A percentile compares a stretch with the other conserved stretches of the same genome.
These are phyloP conservation scores for Lepraria neglecta DNA, from an alignment of 495 filamentous ascomycete species.

Conservation along the genomic window DNA sequence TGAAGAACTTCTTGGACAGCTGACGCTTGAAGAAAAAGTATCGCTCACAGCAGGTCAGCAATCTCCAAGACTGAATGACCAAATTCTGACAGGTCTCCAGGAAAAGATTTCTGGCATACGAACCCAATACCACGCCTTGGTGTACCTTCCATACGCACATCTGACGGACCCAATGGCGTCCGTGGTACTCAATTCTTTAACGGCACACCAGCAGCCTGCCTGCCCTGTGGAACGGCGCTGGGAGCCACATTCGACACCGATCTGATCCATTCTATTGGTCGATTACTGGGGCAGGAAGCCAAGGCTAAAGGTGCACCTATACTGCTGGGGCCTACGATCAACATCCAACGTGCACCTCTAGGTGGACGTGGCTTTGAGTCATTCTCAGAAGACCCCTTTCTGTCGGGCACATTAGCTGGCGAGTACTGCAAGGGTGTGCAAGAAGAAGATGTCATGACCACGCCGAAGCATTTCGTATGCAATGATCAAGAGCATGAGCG, in stretches of 20 bases:
- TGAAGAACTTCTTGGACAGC: conserved; percentile 55
- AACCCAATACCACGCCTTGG: conserved; percentile 55
- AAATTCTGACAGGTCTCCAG: conserved; percentile 1
- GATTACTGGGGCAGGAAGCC: conserved; percentile 60
- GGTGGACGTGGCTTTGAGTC: conserved; percentile 76
- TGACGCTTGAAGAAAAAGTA: conserved; percentile 56
- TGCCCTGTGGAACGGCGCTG: conserved; percentile 63
- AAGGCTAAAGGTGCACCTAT: conserved; percentile 64
- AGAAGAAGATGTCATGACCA: conserved; percentile 59
- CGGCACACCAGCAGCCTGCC: conserved; percentile 59
- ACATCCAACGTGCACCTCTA: conserved; percentile 68
- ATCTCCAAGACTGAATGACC: neutral
- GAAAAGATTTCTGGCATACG: conserved; percentile 45
- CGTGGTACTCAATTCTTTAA: conserved; percentile 71
- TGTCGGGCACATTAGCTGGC: conserved; percentile 63
- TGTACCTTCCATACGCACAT: conserved; percentile 62
- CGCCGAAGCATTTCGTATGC: conserved; percentile 75
- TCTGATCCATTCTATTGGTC: conserved; percentile 55
- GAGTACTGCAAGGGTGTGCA: conserved; percentile 64
- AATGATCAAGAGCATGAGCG: conserved; percentile 75
- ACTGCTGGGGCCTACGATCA: conserved; percentile 71
- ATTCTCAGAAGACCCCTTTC: conserved; percentile 69
- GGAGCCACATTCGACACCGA: conserved; percentile 65
- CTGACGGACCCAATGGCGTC: conserved; percentile 71
- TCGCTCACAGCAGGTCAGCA: conserved; percentile 52